Percentiles rank a stretch among this genome's conserved stretches.
Conservation (phyloP, 129 eudicot species). For the Artemisia tridentata region DNA sequence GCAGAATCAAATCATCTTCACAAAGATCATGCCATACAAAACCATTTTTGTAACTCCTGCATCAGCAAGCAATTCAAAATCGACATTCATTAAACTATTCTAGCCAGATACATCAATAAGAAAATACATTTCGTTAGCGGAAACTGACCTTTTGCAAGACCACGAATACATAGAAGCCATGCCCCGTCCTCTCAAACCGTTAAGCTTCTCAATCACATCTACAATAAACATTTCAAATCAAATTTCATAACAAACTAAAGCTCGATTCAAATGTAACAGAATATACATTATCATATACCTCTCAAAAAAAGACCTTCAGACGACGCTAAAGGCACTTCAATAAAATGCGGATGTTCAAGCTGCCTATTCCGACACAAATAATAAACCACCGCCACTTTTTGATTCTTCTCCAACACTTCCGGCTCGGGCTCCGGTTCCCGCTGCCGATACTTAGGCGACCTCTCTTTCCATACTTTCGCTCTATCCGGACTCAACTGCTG, state of each 20-base stretch:
- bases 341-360: conserved; percentile 98
- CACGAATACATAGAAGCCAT: conserved; percentile 95
- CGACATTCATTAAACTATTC: background rate
- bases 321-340: conserved; percentile 77
- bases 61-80: conserved; percentile 19
- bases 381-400: conserved; percentile 79
- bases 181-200: conserved; percentile 86
- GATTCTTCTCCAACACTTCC: conserved; percentile 31
- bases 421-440: conserved; percentile 32
- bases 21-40: conserved; percentile 98
- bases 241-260: background rate
- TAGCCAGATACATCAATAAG: background rate
- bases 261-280: conserved; percentile 36
- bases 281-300: conserved; percentile 43
- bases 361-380: conserved; percentile 82
- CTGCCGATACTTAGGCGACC: conserved; percentile 75
- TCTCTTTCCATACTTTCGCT: conserved; percentile 90
- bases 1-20: conserved; percentile 85
- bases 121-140: background rate
- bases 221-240: conserved; percentile 16
- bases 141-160: conserved; percentile 96
- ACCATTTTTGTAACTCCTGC: conserved; percentile 91
- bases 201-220: conserved; percentile 94
- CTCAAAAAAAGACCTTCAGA: conserved; percentile 83
- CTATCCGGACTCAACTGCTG: conserved; percentile 88